Percentiles rank a stretch among this genome's conserved stretches.
phyloP scores from a whole-genome alignment of 2,329 filamentous ascomycete genomes.

The Metarhizium humberi region DNA sequence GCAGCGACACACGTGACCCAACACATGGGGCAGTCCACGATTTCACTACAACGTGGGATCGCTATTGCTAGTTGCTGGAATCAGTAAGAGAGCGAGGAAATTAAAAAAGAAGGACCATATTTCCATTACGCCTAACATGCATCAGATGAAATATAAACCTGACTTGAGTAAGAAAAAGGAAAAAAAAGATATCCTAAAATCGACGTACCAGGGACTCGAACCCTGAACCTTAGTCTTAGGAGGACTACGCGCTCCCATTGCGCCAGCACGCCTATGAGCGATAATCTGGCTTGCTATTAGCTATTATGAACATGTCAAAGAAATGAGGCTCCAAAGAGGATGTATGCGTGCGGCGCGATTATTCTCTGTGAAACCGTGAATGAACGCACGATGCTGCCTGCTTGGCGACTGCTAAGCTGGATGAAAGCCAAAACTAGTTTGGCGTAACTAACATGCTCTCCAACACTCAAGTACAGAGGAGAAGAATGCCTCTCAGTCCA shows the following conservation, averaged over 20 bases:
- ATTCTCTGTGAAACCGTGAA: background rate
- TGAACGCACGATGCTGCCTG: background rate
- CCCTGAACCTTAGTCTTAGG: slow-evolving; percentile 31
- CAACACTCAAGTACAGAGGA: background rate
- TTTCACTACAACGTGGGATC: background rate
- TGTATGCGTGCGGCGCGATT: background rate
- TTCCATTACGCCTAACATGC: background rate
- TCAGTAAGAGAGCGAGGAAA: background rate
- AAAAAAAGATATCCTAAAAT: background rate
- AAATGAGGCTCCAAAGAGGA: background rate
- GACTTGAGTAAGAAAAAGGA: background rate
- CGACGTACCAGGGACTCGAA: slow-evolving; percentile 30
- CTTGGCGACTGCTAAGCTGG: background rate
- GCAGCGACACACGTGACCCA: background rate
- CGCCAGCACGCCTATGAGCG: background rate
- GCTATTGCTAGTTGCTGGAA: background rate
- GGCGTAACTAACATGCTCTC: background rate
- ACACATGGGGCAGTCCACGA: background rate
- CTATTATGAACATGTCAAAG: background rate
- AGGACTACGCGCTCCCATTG: slow-evolving; percentile 28
- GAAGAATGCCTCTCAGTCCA: background rate
- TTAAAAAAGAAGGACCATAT: background rate
- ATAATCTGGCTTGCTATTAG: background rate
- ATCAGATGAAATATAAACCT: background rate
- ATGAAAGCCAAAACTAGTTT: background rate